These are phyloP conservation scores for Raphidocelis subcapitata DNA, from an alignment of 139 green algal genomes.

Conservation along the genomic window DNA sequence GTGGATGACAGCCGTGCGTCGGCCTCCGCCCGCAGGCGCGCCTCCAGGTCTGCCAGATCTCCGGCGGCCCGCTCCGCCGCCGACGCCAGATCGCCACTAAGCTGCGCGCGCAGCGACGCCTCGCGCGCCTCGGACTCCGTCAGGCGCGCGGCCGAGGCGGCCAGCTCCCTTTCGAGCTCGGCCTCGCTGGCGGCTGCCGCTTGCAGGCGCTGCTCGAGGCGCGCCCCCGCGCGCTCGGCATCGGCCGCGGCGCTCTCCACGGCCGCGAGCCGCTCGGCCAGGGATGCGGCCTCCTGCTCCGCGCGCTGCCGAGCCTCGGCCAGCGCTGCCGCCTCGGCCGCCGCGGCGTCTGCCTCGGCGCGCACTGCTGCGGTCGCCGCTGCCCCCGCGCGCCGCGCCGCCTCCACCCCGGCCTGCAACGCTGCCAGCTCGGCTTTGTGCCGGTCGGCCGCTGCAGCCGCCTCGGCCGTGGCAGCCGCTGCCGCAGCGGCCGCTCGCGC, in stretches of 20 bases:
- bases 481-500: slow-evolving; percentile 1
- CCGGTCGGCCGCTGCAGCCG: slow-evolving; percentile 3
- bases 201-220: too few species aligned
- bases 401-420: slow-evolving; percentile 17
- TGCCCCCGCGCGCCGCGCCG: neutral
- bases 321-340: slow-evolving; percentile 6
- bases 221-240: too few species aligned
- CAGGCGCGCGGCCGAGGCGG: too few species aligned
- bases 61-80: neutral
- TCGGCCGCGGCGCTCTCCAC: slow-evolving; percentile 5
- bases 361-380: neutral
- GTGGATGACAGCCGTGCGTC: neutral
- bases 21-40: neutral
- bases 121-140: neutral
- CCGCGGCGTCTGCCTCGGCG: too few species aligned
- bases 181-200: too few species aligned
- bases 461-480: neutral
- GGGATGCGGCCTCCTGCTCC: neutral
- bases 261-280: neutral
- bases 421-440: neutral
- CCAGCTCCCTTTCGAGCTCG: too few species aligned
- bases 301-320: slow-evolving; percentile 7
- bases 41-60: neutral
- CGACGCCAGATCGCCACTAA: neutral
- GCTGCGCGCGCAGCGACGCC: neutral